These are phyloP conservation scores for Nemania sp. DNA, from an alignment of 2,329 filamentous ascomycete genomes.

Conservation along the genomic window DNA sequence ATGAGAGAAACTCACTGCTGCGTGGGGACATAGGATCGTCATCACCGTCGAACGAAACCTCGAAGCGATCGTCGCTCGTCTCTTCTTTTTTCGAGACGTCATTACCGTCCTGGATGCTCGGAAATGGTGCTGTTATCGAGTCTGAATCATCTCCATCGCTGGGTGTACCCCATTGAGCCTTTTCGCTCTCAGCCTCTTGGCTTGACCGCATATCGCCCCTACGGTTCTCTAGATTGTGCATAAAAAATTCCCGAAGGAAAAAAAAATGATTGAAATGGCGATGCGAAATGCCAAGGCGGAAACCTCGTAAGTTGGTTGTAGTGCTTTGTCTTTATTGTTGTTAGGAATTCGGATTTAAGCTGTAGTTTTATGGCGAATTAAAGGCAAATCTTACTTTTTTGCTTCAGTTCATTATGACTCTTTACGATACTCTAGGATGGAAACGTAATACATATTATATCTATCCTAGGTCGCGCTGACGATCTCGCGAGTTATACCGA, in stretches of 20 bases:
- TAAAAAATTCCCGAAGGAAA: too few relatives aligned
- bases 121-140: conserved; percentile 25
- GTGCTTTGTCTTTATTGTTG: too few relatives aligned
- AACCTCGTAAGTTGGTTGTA: too few relatives aligned
- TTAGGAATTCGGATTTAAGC: too few relatives aligned
- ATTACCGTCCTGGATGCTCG: conserved; percentile 33
- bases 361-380: too few relatives aligned
- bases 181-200: conserved; percentile 6
- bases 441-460: background rate
- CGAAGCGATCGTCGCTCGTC: conserved; percentile 54
- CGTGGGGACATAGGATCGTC: conserved; percentile 74
- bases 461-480: background rate
- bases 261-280: too few relatives aligned
- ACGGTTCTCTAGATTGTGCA: background rate
- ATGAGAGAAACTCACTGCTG: conserved; percentile 48
- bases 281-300: too few relatives aligned
- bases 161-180: background rate
- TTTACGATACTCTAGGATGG: background rate
- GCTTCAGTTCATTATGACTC: too few relatives aligned
- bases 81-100: conserved; percentile 28
- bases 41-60: conserved; percentile 77
- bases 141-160: conserved; percentile 7
- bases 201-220: conserved; percentile 2
- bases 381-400: too few relatives aligned
- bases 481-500: conserved; percentile 14